Evolutionary conservation across 345 rosid species (phyloP).

Genomic region (Excoecaria cochinchinensis): DNA sequence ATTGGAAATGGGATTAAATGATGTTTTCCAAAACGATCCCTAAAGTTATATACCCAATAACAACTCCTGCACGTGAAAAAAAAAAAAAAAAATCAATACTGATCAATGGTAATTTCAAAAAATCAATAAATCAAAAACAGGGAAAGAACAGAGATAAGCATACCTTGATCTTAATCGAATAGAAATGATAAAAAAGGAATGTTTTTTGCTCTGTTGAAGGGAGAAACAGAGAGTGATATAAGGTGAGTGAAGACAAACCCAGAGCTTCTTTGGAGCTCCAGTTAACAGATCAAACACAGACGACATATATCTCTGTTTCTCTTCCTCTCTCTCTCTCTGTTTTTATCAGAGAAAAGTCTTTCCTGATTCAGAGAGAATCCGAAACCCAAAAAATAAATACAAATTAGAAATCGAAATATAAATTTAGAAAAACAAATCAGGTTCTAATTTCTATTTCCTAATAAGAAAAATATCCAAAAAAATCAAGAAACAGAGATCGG

Average conservation of each 20-base stretch:
- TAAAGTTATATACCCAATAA: background rate
- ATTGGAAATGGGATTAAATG: background rate
- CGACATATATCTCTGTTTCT: conserved; percentile 4
- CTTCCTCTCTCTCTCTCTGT: background rate
- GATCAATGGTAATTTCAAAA: no score
- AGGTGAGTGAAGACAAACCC: conserved; percentile 4
- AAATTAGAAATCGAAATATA: background rate
- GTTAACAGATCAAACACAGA: conserved; percentile 18
- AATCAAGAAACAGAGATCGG: no score
- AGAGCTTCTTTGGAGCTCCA: conserved; percentile 18
- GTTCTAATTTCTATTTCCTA: background rate
- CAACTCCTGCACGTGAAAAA: background rate
- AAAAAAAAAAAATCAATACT: background rate
- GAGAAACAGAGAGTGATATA: conserved; percentile 4
- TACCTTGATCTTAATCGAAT: background rate
- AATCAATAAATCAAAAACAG: background rate
- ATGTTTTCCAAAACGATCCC: background rate
- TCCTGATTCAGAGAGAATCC: background rate
- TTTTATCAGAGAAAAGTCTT: background rate
- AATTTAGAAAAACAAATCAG: background rate
- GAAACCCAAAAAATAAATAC: background rate
- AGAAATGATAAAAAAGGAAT: background rate
- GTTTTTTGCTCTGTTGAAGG: background rate
- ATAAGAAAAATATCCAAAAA: background rate
- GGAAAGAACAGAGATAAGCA: background rate